A percentile compares a stretch with the other conserved stretches of the same genome.
Evolutionary conservation across 805 yeast species (phyloP).

Genomic region (Kazachstania viticola): DNA sequence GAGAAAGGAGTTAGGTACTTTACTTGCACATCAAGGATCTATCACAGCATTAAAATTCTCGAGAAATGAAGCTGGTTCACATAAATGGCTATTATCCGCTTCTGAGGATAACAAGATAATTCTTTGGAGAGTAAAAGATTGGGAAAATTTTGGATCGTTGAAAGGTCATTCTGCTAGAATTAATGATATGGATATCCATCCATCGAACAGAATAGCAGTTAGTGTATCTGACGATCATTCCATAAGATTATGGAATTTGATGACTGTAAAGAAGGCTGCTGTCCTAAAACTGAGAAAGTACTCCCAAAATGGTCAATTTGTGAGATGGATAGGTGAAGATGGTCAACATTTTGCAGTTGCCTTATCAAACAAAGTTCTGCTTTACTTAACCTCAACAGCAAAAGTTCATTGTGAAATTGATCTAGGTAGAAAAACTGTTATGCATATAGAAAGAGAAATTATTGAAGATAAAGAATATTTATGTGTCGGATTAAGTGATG

Average conservation of each 20-base stretch:
- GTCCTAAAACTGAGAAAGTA: conserved; percentile 59
- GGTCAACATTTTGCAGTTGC: conserved; percentile 77
- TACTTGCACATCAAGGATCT: conserved; percentile 82
- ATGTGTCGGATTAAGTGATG: conserved; percentile 60
- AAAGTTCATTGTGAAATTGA: conserved; percentile 43
- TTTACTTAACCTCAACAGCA: conserved; percentile 56
- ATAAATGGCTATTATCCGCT: conserved; percentile 81
- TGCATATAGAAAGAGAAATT: conserved; percentile 47
- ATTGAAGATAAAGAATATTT: conserved; percentile 38
- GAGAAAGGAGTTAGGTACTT: conserved; percentile 85
- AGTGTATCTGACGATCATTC: conserved; percentile 81
- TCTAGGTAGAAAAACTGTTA: conserved; percentile 41
- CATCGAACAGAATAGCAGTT: conserved; percentile 79
- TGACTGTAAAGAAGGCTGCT: conserved; percentile 94
- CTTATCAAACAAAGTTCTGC: conserved; percentile 46
- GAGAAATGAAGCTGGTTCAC: conserved; percentile 28
- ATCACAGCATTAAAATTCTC: conserved; percentile 70
- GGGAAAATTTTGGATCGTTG: conserved; percentile 83
- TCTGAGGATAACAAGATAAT: conserved; percentile 84
- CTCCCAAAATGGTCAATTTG: conserved; percentile 53
- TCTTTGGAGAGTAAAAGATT: conserved; percentile 92
- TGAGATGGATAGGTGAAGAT: conserved; percentile 47
- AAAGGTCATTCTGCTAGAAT: conserved; percentile 83
- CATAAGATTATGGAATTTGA: conserved; percentile 83
- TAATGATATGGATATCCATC: conserved; percentile 81